Conservation (phyloP, 441 rosid genomes). For the Gossypium schwendimanii region DNA sequence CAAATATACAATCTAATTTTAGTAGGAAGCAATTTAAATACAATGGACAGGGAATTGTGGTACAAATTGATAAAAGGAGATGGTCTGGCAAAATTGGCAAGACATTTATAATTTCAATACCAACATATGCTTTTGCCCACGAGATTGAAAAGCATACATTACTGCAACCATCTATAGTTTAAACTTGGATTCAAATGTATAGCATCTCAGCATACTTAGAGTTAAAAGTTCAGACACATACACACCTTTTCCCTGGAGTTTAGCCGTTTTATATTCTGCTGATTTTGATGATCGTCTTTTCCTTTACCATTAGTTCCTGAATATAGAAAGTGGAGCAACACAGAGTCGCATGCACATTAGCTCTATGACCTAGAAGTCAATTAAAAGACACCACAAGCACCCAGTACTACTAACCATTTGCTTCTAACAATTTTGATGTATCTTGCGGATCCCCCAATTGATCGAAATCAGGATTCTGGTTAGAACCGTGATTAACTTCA, state of each 20-base stretch:
- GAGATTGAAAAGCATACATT: background rate
- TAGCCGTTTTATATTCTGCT: conserved; percentile 18
- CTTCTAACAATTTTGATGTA: conserved; percentile 18
- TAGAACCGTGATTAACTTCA: conserved; percentile 25
- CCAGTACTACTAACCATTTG: conserved; percentile 35
- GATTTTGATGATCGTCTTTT: conserved; percentile 25
- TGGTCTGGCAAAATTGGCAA: background rate
- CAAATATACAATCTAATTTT: background rate
- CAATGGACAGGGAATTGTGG: background rate
- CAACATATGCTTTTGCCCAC: background rate
- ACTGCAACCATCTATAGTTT: background rate
- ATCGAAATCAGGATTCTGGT: conserved; percentile 17
- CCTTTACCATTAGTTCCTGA: conserved; percentile 42
- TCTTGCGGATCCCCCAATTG: conserved; percentile 25
- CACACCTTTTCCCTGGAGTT: conserved; percentile 44
- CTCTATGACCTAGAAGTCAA: conserved; percentile 5
- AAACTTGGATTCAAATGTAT: background rate
- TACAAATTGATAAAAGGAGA: background rate
- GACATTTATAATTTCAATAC: background rate
- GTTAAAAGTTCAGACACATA: background rate
- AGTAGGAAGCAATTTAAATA: background rate
- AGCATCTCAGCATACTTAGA: background rate
- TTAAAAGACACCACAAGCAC: background rate
- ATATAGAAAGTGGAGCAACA: conserved; percentile 15
- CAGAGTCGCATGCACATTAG: conserved; percentile 10